Evolutionary conservation across 257 asterid genomes (phyloP).

Genomic region (Ilex asprella): DNA sequence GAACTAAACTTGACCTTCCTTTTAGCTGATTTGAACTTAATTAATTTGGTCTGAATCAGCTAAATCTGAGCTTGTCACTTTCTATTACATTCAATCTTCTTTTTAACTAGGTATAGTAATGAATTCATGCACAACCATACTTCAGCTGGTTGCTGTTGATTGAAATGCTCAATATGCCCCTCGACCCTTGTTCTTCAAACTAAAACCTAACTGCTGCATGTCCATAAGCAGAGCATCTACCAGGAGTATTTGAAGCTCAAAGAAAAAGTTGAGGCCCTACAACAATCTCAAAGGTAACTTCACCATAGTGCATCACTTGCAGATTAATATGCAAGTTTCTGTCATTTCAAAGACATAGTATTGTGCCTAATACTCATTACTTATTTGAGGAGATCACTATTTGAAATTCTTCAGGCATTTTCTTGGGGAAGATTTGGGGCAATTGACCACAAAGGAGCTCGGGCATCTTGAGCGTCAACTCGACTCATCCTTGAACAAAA

Average conservation of each 20-base stretch:
- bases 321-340: neutral
- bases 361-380: neutral
- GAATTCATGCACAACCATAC: too few species aligned
- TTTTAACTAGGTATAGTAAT: too few species aligned
- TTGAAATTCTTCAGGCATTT: constrained; percentile 30
- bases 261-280: constrained; percentile 47
- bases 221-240: constrained; percentile 33
- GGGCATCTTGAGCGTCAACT: constrained; percentile 53
- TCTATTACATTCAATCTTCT: too few species aligned
- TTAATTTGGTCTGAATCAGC: too few species aligned
- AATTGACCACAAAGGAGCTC: constrained; percentile 37
- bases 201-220: constrained; percentile 1
- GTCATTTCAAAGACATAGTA: neutral
- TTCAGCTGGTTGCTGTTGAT: neutral
- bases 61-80: too few species aligned
- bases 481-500: constrained; percentile 47
- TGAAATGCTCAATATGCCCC: neutral
- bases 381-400: neutral
- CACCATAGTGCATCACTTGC: neutral
- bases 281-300: constrained; percentile 61
- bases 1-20: too few species aligned
- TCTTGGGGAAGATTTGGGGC: constrained; percentile 63
- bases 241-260: constrained; percentile 59
- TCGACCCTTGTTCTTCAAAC: neutral
- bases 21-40: too few species aligned